Percentiles rank a stretch among this genome's conserved stretches.
Conservation (phyloP, 139 green algal species). For the Eudorina sp. region DNA sequence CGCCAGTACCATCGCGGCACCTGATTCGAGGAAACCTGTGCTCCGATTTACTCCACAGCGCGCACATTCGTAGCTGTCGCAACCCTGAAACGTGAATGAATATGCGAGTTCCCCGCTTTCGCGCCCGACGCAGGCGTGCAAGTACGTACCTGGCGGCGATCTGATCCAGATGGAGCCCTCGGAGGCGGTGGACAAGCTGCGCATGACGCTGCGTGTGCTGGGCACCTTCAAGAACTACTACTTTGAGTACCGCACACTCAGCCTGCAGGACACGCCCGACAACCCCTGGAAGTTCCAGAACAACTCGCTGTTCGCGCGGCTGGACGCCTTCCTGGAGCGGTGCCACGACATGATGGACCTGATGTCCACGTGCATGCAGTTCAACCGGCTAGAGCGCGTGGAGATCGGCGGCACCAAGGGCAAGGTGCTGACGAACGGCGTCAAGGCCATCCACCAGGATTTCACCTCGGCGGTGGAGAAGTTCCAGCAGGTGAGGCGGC, state of each 20-base stretch:
- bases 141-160: slow-evolving; percentile 80
- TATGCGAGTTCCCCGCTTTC: no score
- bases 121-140: slow-evolving; percentile 82
- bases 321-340: slow-evolving; percentile 89
- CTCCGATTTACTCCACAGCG: no score
- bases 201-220: slow-evolving; percentile 82
- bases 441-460: slow-evolving; percentile 85
- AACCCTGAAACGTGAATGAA: no score
- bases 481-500: slow-evolving; percentile 69
- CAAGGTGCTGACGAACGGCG: slow-evolving; percentile 80
- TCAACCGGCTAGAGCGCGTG: slow-evolving; percentile 89
- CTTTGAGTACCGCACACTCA: slow-evolving; percentile 82
- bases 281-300: slow-evolving; percentile 93
- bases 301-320: slow-evolving; percentile 80
- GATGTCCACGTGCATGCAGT: slow-evolving; percentile 83
- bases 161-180: slow-evolving; percentile 84
- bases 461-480: slow-evolving; percentile 81
- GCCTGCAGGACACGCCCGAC: slow-evolving; percentile 64
- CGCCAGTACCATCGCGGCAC: no score
- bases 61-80: no score
- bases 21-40: no score
- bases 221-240: slow-evolving; percentile 90
- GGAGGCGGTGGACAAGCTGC: slow-evolving; percentile 90
- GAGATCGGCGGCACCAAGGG: slow-evolving; percentile 91
- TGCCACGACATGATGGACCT: slow-evolving; percentile 91